Conservation (phyloP, 73 alveolate species). For the Tetrahymena borealis region DNA sequence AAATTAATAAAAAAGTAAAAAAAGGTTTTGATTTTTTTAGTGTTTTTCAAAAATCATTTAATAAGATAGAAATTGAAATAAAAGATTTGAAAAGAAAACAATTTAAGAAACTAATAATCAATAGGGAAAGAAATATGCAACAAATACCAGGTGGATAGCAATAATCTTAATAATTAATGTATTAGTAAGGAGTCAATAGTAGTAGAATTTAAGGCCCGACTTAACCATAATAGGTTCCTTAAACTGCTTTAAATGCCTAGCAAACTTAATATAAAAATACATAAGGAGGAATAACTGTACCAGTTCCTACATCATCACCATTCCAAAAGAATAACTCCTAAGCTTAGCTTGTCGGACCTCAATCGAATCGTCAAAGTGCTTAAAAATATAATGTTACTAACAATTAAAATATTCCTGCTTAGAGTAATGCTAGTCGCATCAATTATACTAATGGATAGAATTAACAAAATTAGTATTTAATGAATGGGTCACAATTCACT, state of each 20-base stretch:
- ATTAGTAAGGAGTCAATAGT: not conserved
- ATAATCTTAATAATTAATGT: not conserved
- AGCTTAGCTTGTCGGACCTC: not conserved
- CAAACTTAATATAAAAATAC: not conserved
- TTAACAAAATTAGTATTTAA: not conserved
- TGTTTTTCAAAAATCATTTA: not conserved
- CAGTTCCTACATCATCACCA: not conserved
- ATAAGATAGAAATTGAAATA: not conserved
- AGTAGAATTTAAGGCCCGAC: not conserved
- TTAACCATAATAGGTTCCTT: not conserved
- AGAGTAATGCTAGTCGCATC: not conserved
- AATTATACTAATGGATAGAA: not conserved
- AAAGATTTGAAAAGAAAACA: not conserved
- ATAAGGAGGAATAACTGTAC: not conserved
- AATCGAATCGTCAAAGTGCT: not conserved
- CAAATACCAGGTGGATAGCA: not conserved
- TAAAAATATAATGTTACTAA: not conserved
- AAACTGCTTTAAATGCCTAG: not conserved
- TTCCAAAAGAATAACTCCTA: not conserved
- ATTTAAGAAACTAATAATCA: not conserved
- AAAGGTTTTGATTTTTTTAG: not conserved
- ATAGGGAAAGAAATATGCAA: not conserved
- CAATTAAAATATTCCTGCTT: not conserved
- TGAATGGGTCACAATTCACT: not conserved
- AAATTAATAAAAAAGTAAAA: not conserved